These are phyloP conservation scores for Phyllosticta citrichinensis DNA, from an alignment of 2,329 filamentous ascomycete genomes.

Conservation along the genomic window DNA sequence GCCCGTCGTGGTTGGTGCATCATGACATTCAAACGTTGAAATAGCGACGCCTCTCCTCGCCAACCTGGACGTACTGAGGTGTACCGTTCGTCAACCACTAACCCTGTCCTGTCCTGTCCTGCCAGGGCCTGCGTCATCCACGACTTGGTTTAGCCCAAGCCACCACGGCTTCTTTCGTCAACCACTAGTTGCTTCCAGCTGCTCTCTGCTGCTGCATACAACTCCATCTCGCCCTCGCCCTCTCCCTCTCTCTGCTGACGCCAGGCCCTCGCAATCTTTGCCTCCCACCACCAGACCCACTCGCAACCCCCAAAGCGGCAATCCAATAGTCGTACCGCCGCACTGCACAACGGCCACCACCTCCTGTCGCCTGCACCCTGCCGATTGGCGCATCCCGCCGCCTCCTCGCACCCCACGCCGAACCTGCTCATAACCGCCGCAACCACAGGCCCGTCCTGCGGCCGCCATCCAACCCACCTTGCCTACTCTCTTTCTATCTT, in stretches of 20 bases:
- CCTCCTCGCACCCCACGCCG: neutral
- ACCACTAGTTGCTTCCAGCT: neutral
- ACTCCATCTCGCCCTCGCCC: neutral
- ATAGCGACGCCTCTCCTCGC: conserved; percentile 1
- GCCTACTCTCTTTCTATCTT: neutral
- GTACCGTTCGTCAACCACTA: no score
- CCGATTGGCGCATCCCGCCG: conserved; percentile 5
- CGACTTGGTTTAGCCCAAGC: neutral
- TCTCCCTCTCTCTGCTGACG: neutral
- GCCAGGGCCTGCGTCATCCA: neutral
- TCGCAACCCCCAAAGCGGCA: conserved; percentile 8
- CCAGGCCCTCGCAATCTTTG: neutral
- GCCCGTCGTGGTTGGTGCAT: conserved; percentile 2
- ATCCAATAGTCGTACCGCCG: conserved; percentile 7
- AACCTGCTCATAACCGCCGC: neutral
- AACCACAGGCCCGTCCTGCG: conserved; percentile 22
- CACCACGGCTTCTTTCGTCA: neutral
- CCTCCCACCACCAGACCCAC: conserved; percentile 2
- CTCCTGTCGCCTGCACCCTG: conserved; percentile 8
- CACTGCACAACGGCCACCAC: conserved; percentile 8
- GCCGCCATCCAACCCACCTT: conserved; percentile 33
- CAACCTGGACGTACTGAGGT: neutral
- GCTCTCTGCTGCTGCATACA: neutral
- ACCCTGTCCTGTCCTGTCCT: neutral
- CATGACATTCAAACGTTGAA: neutral